Evolutionary conservation across 345 rosid species (phyloP).

Genomic region (Eucalyptus tenuipes): DNA sequence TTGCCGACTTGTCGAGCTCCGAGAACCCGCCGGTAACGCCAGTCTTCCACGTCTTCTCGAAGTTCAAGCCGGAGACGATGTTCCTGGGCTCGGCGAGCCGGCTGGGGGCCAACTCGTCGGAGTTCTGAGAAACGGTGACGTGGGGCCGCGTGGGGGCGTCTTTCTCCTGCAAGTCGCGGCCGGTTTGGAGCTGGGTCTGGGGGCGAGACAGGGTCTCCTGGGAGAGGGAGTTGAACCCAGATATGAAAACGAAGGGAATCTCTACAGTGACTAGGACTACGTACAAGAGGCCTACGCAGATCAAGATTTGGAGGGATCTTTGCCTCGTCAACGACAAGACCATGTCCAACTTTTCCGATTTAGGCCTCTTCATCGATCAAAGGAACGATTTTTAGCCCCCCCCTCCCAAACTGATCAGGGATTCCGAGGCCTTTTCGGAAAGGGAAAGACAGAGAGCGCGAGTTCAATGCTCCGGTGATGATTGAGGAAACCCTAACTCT

Average conservation of each 20-base stretch:
- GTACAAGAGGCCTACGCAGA: slow-evolving; percentile 43
- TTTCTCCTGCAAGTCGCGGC: slow-evolving; percentile 21
- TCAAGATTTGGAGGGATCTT: slow-evolving; percentile 57
- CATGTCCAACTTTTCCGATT: neutral
- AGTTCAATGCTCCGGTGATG: neutral
- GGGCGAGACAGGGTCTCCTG: slow-evolving; percentile 42
- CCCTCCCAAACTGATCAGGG: neutral
- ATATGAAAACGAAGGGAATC: slow-evolving; percentile 62
- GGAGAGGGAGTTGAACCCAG: slow-evolving; percentile 33
- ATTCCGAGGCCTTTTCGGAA: neutral
- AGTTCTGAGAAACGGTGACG: slow-evolving; percentile 23
- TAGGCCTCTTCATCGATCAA: neutral
- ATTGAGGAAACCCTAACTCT: neutral
- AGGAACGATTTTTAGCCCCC: neutral
- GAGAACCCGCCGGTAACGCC: slow-evolving; percentile 49
- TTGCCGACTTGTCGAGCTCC: slow-evolving; percentile 70
- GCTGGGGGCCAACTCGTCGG: slow-evolving; percentile 10
- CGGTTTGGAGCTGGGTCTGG: slow-evolving; percentile 37
- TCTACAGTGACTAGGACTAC: slow-evolving; percentile 53
- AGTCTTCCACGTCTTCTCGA: slow-evolving; percentile 35
- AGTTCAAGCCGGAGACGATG: slow-evolving; percentile 42
- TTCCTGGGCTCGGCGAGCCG: neutral
- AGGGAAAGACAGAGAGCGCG: neutral
- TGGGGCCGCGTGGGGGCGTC: slow-evolving; percentile 51
- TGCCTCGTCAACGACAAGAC: slow-evolving; percentile 36